Base-by-base conservation (phyloP, 495 filamentous ascomycete genomes). In the Talaromyces thailandensis region DNA sequence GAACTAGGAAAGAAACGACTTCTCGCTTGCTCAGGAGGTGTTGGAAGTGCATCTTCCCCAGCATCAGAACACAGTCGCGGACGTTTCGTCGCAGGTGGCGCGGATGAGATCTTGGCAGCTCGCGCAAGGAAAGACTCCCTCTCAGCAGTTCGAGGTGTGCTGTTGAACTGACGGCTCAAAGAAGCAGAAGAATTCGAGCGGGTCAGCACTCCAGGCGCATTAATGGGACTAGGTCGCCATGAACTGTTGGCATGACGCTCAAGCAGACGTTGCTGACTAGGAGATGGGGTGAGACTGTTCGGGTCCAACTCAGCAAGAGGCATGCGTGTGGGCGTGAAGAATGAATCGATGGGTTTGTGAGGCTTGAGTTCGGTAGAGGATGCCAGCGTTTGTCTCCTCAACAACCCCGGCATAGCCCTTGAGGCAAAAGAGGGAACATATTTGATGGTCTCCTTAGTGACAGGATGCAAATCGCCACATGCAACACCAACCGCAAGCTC, bases 301-400 rank as follows among this genome's bases (percentile, higher is more conserved):
- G 88, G 85, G 66, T 96, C 90, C 70, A 97, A 82, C 75, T 95
- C 92, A 11, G 86, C 90, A 52, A 97, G 81, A 8, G 92, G 91
- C 29, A 83, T 86, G 3, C 93, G 85, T 61, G 82, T 84, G 23
- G 86, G 79, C 64, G 86, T 89, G 72, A 96, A 94, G 72, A 91
- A 95, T 8, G 82, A 79, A 62, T 87, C 84, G 64, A 95, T 93
- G 0, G 90, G 81, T 65, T 82, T 83, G 43, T 78, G 76, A 29
- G 80, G 72, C 71, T 89, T 95, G 76, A 79, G 73, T 73, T 79
- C 84, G 60, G 67, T 75, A 65, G 73, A 80, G n/a, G 73, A 76
- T 12, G 75, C 73, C 28, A 79, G 64, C 35, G 73, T 80, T 53
- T 79, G 72, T 57, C 75, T 71, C 21, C 78, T 72, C 60, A 62